These are phyloP conservation scores for Sanghuangporus weigelae DNA, from an alignment of 1,284 basidiomycete species.

Conservation along the genomic window DNA sequence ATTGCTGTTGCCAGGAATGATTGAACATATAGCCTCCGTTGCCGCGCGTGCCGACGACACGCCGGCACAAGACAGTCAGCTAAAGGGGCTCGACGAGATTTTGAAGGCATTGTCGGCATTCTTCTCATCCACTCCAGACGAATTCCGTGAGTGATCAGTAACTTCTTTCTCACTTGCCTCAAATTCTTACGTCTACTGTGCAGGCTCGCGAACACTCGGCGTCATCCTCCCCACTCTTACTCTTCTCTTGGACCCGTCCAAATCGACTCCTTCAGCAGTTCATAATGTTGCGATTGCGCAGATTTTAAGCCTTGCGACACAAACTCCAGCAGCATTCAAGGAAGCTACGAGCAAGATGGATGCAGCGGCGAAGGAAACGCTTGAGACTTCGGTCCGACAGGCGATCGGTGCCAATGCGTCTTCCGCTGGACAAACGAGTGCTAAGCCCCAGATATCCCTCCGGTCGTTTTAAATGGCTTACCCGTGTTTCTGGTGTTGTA, in stretches of 20 bases:
- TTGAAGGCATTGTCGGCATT: constrained; percentile 77
- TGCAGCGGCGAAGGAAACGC: constrained; percentile 47
- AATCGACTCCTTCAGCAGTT: constrained; percentile 40
- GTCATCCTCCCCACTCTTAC: constrained; percentile 78
- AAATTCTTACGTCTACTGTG: constrained; percentile 13
- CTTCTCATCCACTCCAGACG: constrained; percentile 52
- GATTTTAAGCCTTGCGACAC: constrained; percentile 71
- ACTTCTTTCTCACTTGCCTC: neutral
- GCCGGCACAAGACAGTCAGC: constrained; percentile 46
- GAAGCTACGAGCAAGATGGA: constrained; percentile 76
- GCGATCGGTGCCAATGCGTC: constrained; percentile 50
- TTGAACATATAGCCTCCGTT: constrained; percentile 71
- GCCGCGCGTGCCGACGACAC: constrained; percentile 54
- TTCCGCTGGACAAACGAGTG: constrained; percentile 30
- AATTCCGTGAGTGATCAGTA: constrained; percentile 50
- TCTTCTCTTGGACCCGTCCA: constrained; percentile 61
- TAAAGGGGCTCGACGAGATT: constrained; percentile 69
- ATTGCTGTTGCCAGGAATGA: constrained; percentile 73
- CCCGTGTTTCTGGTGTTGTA: neutral
- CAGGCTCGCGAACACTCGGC: constrained; percentile 67
- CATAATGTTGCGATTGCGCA: constrained; percentile 69
- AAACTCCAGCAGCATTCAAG: constrained; percentile 78
- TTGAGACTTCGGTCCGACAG: constrained; percentile 79
- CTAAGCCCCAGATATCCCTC: constrained; percentile 76
- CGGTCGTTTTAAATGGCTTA: constrained; percentile 51